These are phyloP conservation scores for Solanum microdontum DNA, from an alignment of 257 asterid species.

Conservation along the genomic window DNA sequence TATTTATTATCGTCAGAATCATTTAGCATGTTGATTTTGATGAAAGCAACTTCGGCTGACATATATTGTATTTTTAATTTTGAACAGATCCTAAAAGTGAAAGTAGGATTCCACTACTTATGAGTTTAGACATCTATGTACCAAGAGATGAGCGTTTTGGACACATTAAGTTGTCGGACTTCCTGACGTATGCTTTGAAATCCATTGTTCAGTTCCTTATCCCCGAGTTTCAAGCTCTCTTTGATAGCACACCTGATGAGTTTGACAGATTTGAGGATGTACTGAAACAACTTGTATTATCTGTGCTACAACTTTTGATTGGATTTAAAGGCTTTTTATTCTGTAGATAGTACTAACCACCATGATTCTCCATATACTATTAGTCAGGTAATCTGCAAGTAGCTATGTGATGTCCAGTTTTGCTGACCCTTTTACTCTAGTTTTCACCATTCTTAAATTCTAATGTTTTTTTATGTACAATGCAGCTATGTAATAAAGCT, in stretches of 20 bases:
- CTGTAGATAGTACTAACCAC: too few species aligned
- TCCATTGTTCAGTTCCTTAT: slow-evolving; percentile 45
- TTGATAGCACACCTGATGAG: slow-evolving; percentile 48
- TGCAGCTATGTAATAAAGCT: neutral
- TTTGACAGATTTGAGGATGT: slow-evolving; percentile 65
- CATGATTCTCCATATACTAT: too few species aligned
- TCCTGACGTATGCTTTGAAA: slow-evolving; percentile 56
- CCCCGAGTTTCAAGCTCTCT: slow-evolving; percentile 52
- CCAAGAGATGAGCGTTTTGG: slow-evolving; percentile 83
- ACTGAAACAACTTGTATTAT: slow-evolving; percentile 9
- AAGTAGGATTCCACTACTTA: slow-evolving; percentile 44
- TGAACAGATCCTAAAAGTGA: slow-evolving; percentile 49
- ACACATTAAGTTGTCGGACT: slow-evolving; percentile 61
- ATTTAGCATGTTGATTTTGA: neutral
- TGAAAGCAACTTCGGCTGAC: neutral
- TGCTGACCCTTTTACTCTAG: too few species aligned
- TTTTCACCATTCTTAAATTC: too few species aligned
- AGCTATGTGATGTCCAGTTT: too few species aligned
- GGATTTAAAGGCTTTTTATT: too few species aligned
- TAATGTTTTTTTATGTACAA: neutral
- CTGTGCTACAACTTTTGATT: too few species aligned
- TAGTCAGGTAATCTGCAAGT: too few species aligned
- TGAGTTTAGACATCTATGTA: slow-evolving; percentile 48
- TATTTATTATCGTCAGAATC: too few species aligned
- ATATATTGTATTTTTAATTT: neutral